Evolutionary conservation across 2,329 filamentous ascomycete species (phyloP).

Genomic region (Fusarium mundagurra): DNA sequence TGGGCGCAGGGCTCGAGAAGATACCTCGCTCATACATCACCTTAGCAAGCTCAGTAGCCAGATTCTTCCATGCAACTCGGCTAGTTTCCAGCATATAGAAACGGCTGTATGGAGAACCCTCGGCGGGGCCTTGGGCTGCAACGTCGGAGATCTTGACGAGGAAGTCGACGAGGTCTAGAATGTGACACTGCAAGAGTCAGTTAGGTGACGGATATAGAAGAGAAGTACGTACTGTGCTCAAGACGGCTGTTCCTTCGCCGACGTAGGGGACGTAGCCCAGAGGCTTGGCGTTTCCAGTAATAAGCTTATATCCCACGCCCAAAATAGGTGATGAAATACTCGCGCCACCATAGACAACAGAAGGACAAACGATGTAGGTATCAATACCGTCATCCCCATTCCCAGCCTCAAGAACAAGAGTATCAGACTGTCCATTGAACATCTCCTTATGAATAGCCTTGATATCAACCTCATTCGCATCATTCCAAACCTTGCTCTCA

Average conservation of each 20-base stretch:
- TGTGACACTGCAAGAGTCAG: neutral
- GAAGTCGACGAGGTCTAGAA: neutral
- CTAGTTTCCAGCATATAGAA: constrained; percentile 15
- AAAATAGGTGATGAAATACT: neutral
- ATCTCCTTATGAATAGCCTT: constrained; percentile 11
- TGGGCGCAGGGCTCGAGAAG: neutral
- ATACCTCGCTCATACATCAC: neutral
- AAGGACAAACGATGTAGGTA: neutral
- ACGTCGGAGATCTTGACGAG: neutral
- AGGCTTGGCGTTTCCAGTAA: neutral
- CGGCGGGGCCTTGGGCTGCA: neutral
- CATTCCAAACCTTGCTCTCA: constrained; percentile 12
- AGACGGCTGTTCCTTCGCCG: neutral
- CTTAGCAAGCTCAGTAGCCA: neutral
- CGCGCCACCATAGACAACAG: neutral
- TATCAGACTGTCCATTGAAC: constrained; percentile 16
- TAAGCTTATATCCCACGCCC: neutral
- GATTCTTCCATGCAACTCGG: neutral
- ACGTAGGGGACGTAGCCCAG: constrained; percentile 6
- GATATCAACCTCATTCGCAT: constrained; percentile 6
- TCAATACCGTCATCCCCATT: neutral
- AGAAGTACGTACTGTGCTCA: neutral
- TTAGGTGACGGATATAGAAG: fast-evolving
- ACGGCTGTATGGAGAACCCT: constrained; percentile 2
- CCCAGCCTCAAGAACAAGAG: neutral